These are phyloP conservation scores for Craterostigma plantagineum DNA, from an alignment of 257 asterid genomes.

Conservation along the genomic window DNA sequence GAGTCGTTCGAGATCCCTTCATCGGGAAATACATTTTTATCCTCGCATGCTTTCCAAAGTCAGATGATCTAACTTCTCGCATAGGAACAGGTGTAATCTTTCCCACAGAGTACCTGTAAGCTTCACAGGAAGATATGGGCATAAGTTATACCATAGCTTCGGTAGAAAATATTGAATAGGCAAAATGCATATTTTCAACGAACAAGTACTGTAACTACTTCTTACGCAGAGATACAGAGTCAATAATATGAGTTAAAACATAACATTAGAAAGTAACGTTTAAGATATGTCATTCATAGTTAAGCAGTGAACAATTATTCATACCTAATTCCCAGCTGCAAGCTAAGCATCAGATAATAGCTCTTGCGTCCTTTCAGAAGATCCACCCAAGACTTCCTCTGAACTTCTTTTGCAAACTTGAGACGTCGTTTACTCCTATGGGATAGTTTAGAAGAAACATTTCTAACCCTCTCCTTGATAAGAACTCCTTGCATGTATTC, in stretches of 20 bases:
- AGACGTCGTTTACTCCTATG: constrained; percentile 30
- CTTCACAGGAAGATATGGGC: constrained; percentile 22
- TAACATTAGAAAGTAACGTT: background rate
- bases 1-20: constrained; percentile 80
- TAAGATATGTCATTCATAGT: too few relatives aligned
- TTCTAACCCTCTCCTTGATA: constrained; percentile 51
- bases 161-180: too few relatives aligned
- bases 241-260: too few relatives aligned
- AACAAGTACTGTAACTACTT: too few relatives aligned
- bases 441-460: constrained; percentile 23
- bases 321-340: constrained; percentile 96
- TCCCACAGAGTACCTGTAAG: constrained; percentile 89
- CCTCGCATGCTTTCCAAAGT: constrained; percentile 80
- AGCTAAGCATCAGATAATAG: constrained; percentile 73
- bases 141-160: constrained; percentile 11
- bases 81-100: constrained; percentile 89
- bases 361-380: constrained; percentile 52
- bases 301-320: constrained; percentile 7
- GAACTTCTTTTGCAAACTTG: constrained; percentile 44
- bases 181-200: too few relatives aligned
- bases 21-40: constrained; percentile 83
- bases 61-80: constrained; percentile 80
- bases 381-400: constrained; percentile 26
- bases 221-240: too few relatives aligned
- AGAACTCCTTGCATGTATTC: constrained; percentile 98